Base-by-base conservation (phyloP, 1,284 basidiomycete species). In the Fistulina hepatica region DNA sequence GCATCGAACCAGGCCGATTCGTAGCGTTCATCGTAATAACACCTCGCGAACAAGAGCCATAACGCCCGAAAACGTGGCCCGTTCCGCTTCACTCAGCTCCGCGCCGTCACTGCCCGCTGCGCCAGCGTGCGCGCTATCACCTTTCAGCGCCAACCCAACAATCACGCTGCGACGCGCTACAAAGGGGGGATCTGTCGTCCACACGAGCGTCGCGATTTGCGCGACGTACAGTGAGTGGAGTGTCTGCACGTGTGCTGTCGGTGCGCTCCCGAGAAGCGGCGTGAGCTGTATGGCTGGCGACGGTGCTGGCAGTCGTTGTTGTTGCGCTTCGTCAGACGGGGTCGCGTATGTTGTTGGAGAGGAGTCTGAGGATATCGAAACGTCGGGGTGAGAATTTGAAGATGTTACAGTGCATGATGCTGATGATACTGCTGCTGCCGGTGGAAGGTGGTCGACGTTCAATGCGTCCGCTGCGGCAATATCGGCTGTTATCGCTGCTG, bases 141-240 rank as follows among this genome's bases (percentile, higher is more conserved):
- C 69, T 31, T 58, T 61, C 41, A 89, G 54, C 3, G 84, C 78
- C 28, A 88, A 61, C 1, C 84, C 83, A 27, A 86, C 71, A 1
- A 88, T 56, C 4, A 88, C 69, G 24, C 65, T 67, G 40, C 64
- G 63, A 41, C 71, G 63, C 28, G 65, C 54, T 7, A 55, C 51
- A 23, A 61, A 64, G 24, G 67, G 39, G 10, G 57, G 49, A 37
- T 74, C 60, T 42, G 64, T 54, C 23, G 68, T 64, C 85, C 86
- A 94, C 2, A 92, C 57, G 6, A 93, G 67, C 0, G 88, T 88
- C 0, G 90, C 85, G 32, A 90, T 79, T 50, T 97, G 92, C 4
- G 79, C 67, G 0, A 79, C 78, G 55, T 93, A 95, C 0, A 94
- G 65, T 28, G 81, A 78, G 53, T 93, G 76, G 16, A 94, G 59